Evolutionary conservation across 768 basidiomycete species (phyloP), one percentile per base, ranked within the genome.

Genomic region (Saitozyma podzolica): DNA sequence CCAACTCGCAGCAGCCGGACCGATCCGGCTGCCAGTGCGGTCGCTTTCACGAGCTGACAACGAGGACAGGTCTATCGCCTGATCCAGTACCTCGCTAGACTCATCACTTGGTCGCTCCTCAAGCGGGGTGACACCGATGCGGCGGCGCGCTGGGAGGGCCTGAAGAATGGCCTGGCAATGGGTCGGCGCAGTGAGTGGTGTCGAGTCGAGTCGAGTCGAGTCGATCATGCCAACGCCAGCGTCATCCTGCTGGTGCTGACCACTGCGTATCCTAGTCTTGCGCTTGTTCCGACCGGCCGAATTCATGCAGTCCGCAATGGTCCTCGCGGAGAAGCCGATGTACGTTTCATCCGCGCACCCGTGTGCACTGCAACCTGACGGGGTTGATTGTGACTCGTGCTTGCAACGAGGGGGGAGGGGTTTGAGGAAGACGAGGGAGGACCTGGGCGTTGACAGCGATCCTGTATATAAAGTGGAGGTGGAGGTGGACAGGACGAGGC

Each of bases 261-360:
- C n/a, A 29, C 29, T 29, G 29, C 37, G 6, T 8, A 19, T 8
- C 11, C 16, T 66, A 98, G 95, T 96, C 43, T 83, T 98, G 84
- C 87, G 96, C 14, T 83, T 99, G 57, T 92, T 92, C 69, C 95
- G 97, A 80, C 92, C 93, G 8, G 70, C 94, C 65, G 96, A 99
- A 76, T 92, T 96, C 80, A 83, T 94, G 7, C 95, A 98, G 78
- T 86, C 91, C 0, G 93, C 91, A 40, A 81, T 96, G 50, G 88
- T 87, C 56, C 87, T 89, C 17, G 81, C 86, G 3, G 66, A 69
- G 14, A 55, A 61, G 9, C 75, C 76, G 6, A 59, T 75, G 79
- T 80, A 52, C 55, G 79, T 69, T 11, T 9, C 14, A 14, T n/a
- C 29, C 50, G 9, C 40, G 19, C 37, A 17, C 7, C 19, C 3